Conservation (phyloP, 257 asterid species). For the Orobanche coerulescens region DNA sequence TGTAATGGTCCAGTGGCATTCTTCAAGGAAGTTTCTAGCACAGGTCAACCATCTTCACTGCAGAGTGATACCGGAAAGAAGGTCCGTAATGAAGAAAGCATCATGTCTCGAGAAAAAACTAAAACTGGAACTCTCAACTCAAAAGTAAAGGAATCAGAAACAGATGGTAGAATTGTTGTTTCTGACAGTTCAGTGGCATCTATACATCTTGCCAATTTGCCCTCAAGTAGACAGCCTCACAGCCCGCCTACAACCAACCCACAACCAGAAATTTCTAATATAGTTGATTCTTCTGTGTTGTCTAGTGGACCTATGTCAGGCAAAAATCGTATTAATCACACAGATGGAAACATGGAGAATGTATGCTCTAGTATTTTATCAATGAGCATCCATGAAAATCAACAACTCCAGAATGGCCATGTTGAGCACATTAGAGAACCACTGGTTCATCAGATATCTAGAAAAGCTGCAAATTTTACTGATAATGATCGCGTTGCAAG, state of each 20-base stretch:
- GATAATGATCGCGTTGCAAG: conserved; percentile 20
- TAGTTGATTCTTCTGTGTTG: conserved; percentile 27
- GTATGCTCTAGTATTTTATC: conserved; percentile 43
- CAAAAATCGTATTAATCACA: conserved; percentile 27
- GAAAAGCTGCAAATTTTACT: conserved; percentile 23
- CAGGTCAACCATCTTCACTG: conserved; percentile 32
- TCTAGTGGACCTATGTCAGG: conserved; percentile 34
- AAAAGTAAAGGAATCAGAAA: conserved; percentile 23
- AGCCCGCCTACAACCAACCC: conserved; percentile 29
- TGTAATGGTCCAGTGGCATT: conserved; percentile 33
- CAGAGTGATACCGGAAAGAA: conserved; percentile 41
- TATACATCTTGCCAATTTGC: conserved; percentile 20
- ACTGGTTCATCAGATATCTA: conserved; percentile 28
- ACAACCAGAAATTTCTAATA: conserved; percentile 25
- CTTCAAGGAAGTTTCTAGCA: conserved; percentile 43
- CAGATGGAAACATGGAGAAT: conserved; percentile 30
- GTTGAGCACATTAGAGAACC: conserved; percentile 38
- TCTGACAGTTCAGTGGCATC: conserved; percentile 29
- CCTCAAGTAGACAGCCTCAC: conserved; percentile 32
- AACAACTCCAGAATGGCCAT: conserved; percentile 30
- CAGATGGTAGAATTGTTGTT: conserved; percentile 30
- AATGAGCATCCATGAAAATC: conserved; percentile 42
- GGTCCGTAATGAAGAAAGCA: conserved; percentile 32
- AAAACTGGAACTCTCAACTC: conserved; percentile 28
- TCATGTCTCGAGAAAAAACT: conserved; percentile 29